These are phyloP conservation scores for Plasmodium vinckei DNA, from an alignment of 169 alveolate species.

Conservation along the genomic window DNA sequence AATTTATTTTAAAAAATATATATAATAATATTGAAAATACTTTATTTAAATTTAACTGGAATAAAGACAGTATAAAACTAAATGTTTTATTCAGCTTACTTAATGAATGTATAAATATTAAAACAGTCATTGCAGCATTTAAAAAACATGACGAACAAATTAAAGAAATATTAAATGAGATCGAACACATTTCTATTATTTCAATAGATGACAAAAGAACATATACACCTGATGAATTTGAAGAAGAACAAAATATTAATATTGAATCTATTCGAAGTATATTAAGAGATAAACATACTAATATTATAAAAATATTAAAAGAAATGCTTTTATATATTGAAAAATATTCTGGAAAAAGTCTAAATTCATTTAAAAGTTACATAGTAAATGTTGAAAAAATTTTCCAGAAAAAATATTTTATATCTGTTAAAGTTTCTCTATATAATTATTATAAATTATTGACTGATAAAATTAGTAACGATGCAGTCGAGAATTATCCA, in stretches of 20 bases:
- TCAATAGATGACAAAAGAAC: conserved; percentile 70
- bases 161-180: conserved; percentile 53
- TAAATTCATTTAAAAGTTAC: conserved; percentile 62
- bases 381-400: conserved; percentile 47
- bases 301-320: conserved; percentile 48
- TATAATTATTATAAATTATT: conserved; percentile 66
- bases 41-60: conserved; percentile 71
- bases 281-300: conserved; percentile 55
- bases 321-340: conserved; percentile 59
- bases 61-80: conserved; percentile 67
- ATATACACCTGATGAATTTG: conserved; percentile 61
- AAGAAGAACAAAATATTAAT: conserved; percentile 72
- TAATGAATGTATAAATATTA: conserved; percentile 54
- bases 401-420: conserved; percentile 67
- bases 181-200: conserved; percentile 55
- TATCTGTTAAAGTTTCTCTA: conserved; percentile 67
- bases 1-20: conserved; percentile 57
- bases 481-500: conserved; percentile 72
- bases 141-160: conserved; percentile 49
- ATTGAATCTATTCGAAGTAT: conserved; percentile 52
- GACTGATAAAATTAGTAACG: conserved; percentile 70
- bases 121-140: conserved; percentile 25
- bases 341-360: conserved; percentile 59
- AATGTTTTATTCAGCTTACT: conserved; percentile 39
- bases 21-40: conserved; percentile 57